Base-by-base conservation (phyloP, 805 yeast genomes). In the Wickerhamomyces pijperi region DNA sequence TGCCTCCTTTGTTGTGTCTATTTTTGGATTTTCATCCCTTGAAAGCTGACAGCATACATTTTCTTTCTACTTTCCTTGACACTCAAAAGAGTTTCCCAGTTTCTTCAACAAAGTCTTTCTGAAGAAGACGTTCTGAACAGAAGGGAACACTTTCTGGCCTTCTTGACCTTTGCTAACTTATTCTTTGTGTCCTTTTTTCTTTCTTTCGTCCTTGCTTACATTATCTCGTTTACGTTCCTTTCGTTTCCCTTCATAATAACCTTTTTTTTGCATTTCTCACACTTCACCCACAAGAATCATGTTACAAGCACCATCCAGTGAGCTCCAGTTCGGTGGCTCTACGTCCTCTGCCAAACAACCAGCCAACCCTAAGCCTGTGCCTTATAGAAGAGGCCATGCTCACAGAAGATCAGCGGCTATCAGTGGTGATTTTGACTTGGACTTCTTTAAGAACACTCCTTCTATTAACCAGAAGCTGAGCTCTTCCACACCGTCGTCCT, bases 361-460 rank as follows among this genome's bases (percentile, higher is more conserved):
- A 12, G n/a, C n/a, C 14, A 21, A 21, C 9, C 25, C 25, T n/a
- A 21, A 21, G 25, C 25, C 25, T 21, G 25, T 21, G 25, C 29
- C n/a, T 8, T 36, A 31, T 15, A 63, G 63, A 50, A 63, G 74
- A 45, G 74, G 77, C 2, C 95, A 86, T 59, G 73, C 83, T 35
- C 95, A 86, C 52, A 74, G 84, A 51, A 64, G 95, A 38, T 85
- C 95, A 0, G 87, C 90, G 18, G 95, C 95, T 0, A 79, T 86
- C 6, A 82, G 92, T 8, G 92, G 92, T 4, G 95, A 86, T 55
- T 82, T 84, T 54, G 92, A 82, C 28, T 36, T 46, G 33, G 54
- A 49, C 6, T 48, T 46, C 34, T 53, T 53, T 37, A 46, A 42
- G 14, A 45, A 36, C 32, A 44, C 48, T 16, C 49, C 50, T 1